These are phyloP conservation scores for Sclerotinia subarctica DNA, from an alignment of 2,329 filamentous ascomycete species.

Conservation along the genomic window DNA sequence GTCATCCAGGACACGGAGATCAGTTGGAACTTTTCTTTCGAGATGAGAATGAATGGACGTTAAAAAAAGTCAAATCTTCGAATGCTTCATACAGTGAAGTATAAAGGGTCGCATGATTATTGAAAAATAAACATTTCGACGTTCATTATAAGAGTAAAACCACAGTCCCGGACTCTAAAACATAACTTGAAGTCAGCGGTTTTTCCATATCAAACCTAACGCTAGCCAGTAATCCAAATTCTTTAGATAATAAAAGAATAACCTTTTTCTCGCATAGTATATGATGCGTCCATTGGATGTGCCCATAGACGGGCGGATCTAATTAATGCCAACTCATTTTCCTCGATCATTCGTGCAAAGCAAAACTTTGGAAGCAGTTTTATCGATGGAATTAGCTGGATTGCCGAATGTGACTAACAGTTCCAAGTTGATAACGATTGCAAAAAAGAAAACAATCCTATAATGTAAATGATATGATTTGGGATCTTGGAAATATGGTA, in stretches of 20 bases:
- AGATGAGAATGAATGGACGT: slow-evolving; percentile 54
- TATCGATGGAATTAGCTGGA: slow-evolving; percentile 52
- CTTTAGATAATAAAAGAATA: slow-evolving; percentile 26
- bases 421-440: slow-evolving; percentile 45
- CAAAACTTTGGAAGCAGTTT: slow-evolving; percentile 44
- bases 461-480: slow-evolving; percentile 48
- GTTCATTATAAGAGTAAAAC: background rate
- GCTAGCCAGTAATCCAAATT: background rate
- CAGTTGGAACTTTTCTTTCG: slow-evolving; percentile 55
- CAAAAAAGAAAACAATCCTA: slow-evolving; percentile 51
- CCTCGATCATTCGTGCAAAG: background rate
- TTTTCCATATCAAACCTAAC: background rate
- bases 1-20: slow-evolving; percentile 54
- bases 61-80: slow-evolving; percentile 45
- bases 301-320: slow-evolving; percentile 9
- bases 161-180: background rate
- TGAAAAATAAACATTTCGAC: background rate
- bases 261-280: slow-evolving; percentile 33
- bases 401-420: slow-evolving; percentile 43
- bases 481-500: slow-evolving; percentile 44
- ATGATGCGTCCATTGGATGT: slow-evolving; percentile 15
- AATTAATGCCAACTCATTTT: slow-evolving; percentile 30
- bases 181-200: background rate
- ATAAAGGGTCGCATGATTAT: too few species aligned
- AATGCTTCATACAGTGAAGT: too few species aligned